Conservation (phyloP, 805 yeast genomes). For the Lipomyces lipofer region DNA sequence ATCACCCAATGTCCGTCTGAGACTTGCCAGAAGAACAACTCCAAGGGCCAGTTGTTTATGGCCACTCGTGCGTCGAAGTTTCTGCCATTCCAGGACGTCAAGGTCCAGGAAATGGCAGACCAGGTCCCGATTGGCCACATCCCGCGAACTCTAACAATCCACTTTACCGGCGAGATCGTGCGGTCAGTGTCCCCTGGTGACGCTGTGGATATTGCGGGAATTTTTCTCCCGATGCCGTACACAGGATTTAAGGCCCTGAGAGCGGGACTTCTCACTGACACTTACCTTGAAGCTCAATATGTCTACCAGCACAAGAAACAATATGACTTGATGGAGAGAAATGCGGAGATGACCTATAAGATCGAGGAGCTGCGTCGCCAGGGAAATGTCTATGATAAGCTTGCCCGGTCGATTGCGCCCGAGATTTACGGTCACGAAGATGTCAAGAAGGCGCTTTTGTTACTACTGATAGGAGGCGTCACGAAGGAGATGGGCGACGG, state of each 20-base stretch:
- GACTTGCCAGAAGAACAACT: conserved; percentile 73
- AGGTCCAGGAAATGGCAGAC: conserved; percentile 88
- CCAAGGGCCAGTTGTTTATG: conserved; percentile 86
- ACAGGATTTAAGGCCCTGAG: conserved; percentile 90
- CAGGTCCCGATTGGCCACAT: conserved; percentile 99
- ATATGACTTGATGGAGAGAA: conserved; percentile 65
- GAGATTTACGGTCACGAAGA: conserved; percentile 94
- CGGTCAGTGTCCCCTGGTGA: conserved; percentile 92
- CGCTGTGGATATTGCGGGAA: conserved; percentile 87
- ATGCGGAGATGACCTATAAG: conserved; percentile 55
- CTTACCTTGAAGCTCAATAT: conserved; percentile 84
- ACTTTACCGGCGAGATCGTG: conserved; percentile 89
- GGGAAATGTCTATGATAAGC: conserved; percentile 74
- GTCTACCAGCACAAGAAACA: conserved; percentile 86
- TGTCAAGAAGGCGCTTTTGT: conserved; percentile 83
- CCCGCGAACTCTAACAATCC: conserved; percentile 82
- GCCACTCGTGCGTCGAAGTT: conserved; percentile 96
- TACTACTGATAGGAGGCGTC: conserved; percentile 91
- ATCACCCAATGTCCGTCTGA: conserved; percentile 79
- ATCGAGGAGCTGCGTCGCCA: conserved; percentile 56
- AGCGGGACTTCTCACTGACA: conserved; percentile 93
- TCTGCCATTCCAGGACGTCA: conserved; percentile 91
- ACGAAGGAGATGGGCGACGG: conserved; percentile 95
- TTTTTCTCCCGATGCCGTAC: conserved; percentile 90
- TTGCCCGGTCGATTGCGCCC: conserved; percentile 92